Conservation (phyloP, 2,329 filamentous ascomycete species). For the Fusarium pseudograminearum region DNA sequence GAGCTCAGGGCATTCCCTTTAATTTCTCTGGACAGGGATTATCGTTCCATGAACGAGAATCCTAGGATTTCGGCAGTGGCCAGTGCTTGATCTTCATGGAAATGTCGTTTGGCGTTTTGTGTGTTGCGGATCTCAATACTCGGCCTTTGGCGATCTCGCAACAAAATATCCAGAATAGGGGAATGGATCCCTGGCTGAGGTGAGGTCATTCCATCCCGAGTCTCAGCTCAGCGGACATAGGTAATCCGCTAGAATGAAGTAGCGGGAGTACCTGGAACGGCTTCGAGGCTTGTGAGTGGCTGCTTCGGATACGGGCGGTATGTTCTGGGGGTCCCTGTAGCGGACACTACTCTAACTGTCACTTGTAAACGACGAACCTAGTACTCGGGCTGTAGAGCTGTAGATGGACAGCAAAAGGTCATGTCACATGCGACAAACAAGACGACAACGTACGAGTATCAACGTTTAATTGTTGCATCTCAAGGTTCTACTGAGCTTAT, state of each 20-base stretch:
- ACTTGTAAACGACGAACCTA: neutral
- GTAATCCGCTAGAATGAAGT: neutral
- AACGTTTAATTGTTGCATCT: neutral
- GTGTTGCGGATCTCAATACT: slow-evolving; percentile 26
- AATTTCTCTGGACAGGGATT: slow-evolving; percentile 27
- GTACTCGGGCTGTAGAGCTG: neutral
- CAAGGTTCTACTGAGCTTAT: neutral
- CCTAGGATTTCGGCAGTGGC: slow-evolving; percentile 4
- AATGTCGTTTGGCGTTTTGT: neutral
- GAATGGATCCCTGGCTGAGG: slow-evolving; percentile 1
- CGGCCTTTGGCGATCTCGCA: slow-evolving; percentile 1
- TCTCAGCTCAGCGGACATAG: neutral
- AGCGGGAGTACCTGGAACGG: slow-evolving; percentile 28
- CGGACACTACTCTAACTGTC: neutral
- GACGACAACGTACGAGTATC: neutral
- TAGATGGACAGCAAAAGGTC: neutral
- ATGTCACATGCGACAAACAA: slow-evolving; percentile 6
- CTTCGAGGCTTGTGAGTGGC: slow-evolving; percentile 24
- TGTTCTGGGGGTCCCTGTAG: neutral
- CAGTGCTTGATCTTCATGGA: slow-evolving; percentile 16
- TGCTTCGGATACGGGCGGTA: slow-evolving; percentile 4
- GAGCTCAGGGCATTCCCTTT: slow-evolving; percentile 27
- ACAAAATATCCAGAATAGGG: neutral
- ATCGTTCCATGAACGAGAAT: neutral
- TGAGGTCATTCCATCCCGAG: slow-evolving; percentile 24